These are phyloP conservation scores for Raphidocelis subcapitata DNA, from an alignment of 139 green algal species.

Conservation along the genomic window DNA sequence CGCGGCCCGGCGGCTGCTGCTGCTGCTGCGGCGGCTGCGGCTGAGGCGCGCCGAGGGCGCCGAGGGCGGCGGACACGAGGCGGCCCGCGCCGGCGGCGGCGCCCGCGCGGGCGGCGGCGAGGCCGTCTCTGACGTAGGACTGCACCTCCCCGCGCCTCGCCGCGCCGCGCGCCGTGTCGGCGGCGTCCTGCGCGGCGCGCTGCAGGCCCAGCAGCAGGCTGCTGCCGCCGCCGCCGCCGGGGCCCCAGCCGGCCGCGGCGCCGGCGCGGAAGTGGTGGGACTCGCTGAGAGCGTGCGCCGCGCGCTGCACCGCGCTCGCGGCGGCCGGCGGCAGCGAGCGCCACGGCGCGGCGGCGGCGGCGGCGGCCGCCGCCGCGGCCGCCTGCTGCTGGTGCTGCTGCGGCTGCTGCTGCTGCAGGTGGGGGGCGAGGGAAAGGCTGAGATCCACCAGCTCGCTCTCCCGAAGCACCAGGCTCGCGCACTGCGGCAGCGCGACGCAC, in stretches of 20 bases:
- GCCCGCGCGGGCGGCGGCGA: no score
- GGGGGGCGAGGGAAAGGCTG: neutral
- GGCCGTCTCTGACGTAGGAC: no score
- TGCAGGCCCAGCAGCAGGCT: no score
- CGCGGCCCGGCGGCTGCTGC: neutral
- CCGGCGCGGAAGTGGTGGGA: neutral
- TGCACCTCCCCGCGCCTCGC: no score
- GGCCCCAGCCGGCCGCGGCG: neutral
- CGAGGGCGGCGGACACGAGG: no score
- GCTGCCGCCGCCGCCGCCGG: neutral
- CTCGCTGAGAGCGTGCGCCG: neutral
- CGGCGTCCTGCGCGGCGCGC: no score
- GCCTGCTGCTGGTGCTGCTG: constrained; percentile 5
- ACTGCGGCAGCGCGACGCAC: constrained; percentile 7
- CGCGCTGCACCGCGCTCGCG: neutral
- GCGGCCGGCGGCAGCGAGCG: neutral
- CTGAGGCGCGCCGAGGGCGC: neutral
- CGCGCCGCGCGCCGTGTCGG: no score
- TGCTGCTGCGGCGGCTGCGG: neutral
- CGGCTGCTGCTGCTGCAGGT: constrained; percentile 8
- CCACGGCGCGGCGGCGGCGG: neutral
- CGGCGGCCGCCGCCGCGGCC: constrained; percentile 7
- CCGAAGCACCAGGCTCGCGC: neutral
- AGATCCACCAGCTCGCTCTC: neutral
- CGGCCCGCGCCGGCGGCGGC: no score